Evolutionary conservation across 768 basidiomycete genomes (phyloP).

Genomic region (Tulasnella calospora): DNA sequence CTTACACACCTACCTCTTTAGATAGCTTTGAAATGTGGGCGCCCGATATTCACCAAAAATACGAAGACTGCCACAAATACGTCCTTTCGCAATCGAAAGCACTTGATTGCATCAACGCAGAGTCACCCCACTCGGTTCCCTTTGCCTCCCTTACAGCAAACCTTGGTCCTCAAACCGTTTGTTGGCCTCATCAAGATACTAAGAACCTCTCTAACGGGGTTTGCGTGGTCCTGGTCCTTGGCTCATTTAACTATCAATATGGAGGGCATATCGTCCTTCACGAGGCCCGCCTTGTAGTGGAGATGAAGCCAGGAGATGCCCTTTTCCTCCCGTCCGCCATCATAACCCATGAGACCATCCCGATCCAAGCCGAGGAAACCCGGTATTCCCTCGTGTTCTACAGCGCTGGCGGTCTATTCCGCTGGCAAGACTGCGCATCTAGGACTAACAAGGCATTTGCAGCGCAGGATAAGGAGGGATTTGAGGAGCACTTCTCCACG

Average conservation of each 20-base stretch:
- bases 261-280: background rate
- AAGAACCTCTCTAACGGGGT: background rate
- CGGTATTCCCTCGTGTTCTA: background rate
- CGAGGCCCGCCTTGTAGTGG: background rate
- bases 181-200: background rate
- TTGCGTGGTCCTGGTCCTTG: background rate
- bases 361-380: background rate
- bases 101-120: too few species aligned
- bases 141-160: background rate
- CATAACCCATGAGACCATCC: background rate
- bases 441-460: too few species aligned
- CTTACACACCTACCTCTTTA: too few species aligned
- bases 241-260: background rate
- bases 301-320: background rate
- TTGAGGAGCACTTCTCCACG: too few species aligned
- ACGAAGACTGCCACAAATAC: too few species aligned
- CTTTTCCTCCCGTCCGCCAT: background rate
- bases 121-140: background rate
- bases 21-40: too few species aligned
- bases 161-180: background rate
- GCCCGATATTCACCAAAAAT: too few species aligned
- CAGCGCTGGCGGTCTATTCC: background rate
- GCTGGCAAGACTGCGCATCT: background rate
- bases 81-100: too few species aligned
- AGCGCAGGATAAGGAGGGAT: too few species aligned